Base-by-base conservation (phyloP, 768 basidiomycete species). In the Tulasnella sp. region DNA sequence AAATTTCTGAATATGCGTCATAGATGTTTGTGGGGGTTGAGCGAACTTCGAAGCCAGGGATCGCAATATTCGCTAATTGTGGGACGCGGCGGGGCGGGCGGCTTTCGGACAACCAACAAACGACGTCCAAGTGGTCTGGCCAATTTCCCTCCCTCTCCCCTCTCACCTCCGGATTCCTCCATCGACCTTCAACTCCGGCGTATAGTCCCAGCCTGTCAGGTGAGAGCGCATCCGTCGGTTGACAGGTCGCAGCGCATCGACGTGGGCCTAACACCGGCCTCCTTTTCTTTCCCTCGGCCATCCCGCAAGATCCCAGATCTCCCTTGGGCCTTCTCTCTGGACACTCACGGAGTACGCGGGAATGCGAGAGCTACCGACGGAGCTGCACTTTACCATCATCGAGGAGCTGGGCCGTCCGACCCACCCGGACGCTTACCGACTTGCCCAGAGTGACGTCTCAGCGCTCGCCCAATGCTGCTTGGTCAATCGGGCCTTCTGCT, bases 321-420 rank as follows among this genome's bases (percentile, higher is more conserved):
- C n/a, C 52, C 0, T 5, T 26, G 22, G 52, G 26, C 52, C 64
- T 66, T 34, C 19, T 37, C 3, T 66, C 42, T 47, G 42, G 42
- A 36, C 36, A 41, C 36, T 41, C 64, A 66, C 64, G 34, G 32
- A 66, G 17, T 66, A 37, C 35, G 40, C 64, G 64, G 35, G 40
- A 66, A 37, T 69, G 67, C 39, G 67, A 16, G 39, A 69, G n/a
- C 67, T 69, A 34, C 67, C 67, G 67, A 36, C 37, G 36, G 67
- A 69, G 44, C 29, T 69, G 19, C 34, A 40, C 9, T 26, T 69
- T 35, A 35, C 35, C 34, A 69, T 69, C 67, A 42, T 69, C 35
- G 42, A 69, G 41, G 67, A 41, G 44, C 40, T 69, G 42, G 67
- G 67, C 11, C 67, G 34, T 34, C 67, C 67, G 67, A 36, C 67